A percentile compares a stretch with the other conserved stretches of the same genome.
Evolutionary conservation across 768 basidiomycete species (phyloP).

Genomic region (Tremella fuciformis): DNA sequence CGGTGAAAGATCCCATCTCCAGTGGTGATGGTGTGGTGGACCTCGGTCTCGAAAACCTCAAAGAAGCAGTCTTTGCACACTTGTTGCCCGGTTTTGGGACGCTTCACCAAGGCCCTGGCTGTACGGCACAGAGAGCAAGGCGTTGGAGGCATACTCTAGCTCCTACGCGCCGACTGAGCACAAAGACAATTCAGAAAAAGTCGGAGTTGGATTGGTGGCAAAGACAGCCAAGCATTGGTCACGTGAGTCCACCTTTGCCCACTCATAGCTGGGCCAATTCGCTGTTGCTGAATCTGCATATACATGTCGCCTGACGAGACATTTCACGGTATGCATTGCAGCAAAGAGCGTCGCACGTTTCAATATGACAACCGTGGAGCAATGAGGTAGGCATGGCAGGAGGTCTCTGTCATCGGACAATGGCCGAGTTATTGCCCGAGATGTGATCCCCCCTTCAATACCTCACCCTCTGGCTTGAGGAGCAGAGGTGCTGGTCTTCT

Average conservation of each 20-base stretch:
- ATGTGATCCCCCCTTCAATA: not conserved
- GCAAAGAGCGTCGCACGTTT: too few relatives aligned
- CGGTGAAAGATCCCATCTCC: conserved; percentile 72
- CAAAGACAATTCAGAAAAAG: not conserved
- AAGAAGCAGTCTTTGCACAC: conserved; percentile 90
- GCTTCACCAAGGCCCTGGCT: conserved; percentile 78
- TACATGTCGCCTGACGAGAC: too few relatives aligned
- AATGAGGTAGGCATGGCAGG: too few relatives aligned
- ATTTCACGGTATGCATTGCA: too few relatives aligned
- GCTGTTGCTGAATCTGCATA: too few relatives aligned
- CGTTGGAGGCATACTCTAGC: conserved; percentile 67
- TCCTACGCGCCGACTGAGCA: too few relatives aligned
- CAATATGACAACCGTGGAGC: too few relatives aligned
- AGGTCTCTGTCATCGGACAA: too few relatives aligned
- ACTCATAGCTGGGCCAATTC: too few relatives aligned
- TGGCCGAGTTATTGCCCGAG: conserved; percentile 8
- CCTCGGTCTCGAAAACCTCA: conserved; percentile 94
- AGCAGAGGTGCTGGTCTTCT: too few relatives aligned
- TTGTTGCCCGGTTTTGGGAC: conserved; percentile 96
- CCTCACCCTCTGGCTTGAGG: too few relatives aligned
- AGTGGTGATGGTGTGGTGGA: conserved; percentile 89
- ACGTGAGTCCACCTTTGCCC: not conserved
- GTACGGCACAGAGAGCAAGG: conserved; percentile 73
- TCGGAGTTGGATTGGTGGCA: conserved; percentile 8
- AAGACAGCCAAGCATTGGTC: not conserved